A percentile compares a stretch with the other conserved stretches of the same genome.
These are phyloP conservation scores for Lyophyllum semitale DNA, from an alignment of 768 basidiomycete species.

Conservation along the genomic window DNA sequence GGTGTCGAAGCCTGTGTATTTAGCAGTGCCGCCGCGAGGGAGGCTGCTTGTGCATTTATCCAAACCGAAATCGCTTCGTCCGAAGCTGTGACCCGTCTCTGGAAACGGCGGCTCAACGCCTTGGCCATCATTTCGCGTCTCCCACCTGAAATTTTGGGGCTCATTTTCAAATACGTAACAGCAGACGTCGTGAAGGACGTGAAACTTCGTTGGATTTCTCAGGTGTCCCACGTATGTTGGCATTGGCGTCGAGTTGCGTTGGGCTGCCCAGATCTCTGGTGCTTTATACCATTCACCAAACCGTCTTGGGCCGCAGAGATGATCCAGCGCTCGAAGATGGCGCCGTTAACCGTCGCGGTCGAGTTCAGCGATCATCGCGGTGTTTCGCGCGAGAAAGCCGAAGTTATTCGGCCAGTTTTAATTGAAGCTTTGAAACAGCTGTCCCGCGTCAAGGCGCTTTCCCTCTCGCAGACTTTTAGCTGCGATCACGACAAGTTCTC, in stretches of 20 bases:
- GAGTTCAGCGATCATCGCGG: background rate
- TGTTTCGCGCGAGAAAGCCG: background rate
- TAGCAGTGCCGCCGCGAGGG: background rate
- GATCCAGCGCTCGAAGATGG: constrained; percentile 4
- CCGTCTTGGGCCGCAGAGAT: constrained; percentile 5
- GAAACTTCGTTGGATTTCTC: background rate
- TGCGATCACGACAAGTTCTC: background rate
- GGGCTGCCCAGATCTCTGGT: constrained; percentile 5
- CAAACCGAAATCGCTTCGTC: background rate
- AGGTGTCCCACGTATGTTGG: constrained; percentile 10
- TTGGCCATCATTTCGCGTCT: constrained; percentile 5
- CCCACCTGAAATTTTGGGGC: constrained; percentile 6
- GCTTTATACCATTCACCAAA: constrained; percentile 1
- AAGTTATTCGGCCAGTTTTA: background rate
- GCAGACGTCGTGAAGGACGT: background rate
- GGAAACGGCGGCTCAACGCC: constrained; percentile 5
- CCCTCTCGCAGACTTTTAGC: background rate
- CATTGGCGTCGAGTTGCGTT: constrained; percentile 10
- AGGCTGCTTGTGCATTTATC: constrained; percentile 9
- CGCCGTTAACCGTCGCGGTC: constrained; percentile 2
- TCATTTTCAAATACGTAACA: constrained; percentile 5
- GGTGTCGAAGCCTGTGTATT: background rate
- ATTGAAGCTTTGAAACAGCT: background rate
- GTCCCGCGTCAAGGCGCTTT: background rate
- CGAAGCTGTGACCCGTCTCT: background rate